Evolutionary conservation across 805 yeast species (phyloP).

Genomic region (Candida lessepsii): DNA sequence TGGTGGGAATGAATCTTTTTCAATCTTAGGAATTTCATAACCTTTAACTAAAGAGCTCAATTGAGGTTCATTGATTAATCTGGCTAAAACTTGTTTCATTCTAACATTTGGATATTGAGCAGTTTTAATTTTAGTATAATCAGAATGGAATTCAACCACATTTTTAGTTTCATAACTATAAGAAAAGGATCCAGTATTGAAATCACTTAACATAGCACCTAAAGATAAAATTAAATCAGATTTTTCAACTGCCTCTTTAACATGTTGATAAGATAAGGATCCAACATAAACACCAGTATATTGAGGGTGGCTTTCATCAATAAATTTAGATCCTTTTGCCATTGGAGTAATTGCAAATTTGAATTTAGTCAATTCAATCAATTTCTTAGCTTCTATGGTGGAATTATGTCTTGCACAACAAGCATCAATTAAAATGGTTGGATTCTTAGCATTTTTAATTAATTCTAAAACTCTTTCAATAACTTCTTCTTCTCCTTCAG

Average conservation of each 20-base stretch:
- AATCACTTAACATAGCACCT: constrained; percentile 83
- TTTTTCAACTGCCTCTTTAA: constrained; percentile 15
- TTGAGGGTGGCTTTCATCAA: constrained; percentile 69
- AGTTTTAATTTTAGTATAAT: constrained; percentile 65
- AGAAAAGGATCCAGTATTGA: constrained; percentile 86
- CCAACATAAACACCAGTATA: constrained; percentile 89
- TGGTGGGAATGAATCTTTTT: constrained; percentile 17
- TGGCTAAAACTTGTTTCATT: constrained; percentile 50
- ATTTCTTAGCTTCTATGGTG: constrained; percentile 56
- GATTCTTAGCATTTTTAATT: constrained; percentile 60
- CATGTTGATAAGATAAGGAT: constrained; percentile 50
- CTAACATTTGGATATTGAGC: constrained; percentile 73
- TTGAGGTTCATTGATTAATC: constrained; percentile 18
- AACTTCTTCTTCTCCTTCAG: constrained; percentile 38
- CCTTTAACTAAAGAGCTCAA: constrained; percentile 11
- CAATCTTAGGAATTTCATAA: constrained; percentile 15
- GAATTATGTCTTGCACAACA: constrained; percentile 80
- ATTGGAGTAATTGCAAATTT: constrained; percentile 85
- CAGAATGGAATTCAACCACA: constrained; percentile 77
- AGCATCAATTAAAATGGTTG: constrained; percentile 80
- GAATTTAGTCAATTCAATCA: constrained; percentile 69
- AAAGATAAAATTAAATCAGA: constrained; percentile 71
- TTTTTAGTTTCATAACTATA: constrained; percentile 72
- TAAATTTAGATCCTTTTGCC: constrained; percentile 68
- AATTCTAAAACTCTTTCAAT: constrained; percentile 43